A percentile compares a stretch with the other conserved stretches of the same genome.
Evolutionary conservation across 129 eudicot genomes (phyloP).

Genomic region (Flaveria bidentis): DNA sequence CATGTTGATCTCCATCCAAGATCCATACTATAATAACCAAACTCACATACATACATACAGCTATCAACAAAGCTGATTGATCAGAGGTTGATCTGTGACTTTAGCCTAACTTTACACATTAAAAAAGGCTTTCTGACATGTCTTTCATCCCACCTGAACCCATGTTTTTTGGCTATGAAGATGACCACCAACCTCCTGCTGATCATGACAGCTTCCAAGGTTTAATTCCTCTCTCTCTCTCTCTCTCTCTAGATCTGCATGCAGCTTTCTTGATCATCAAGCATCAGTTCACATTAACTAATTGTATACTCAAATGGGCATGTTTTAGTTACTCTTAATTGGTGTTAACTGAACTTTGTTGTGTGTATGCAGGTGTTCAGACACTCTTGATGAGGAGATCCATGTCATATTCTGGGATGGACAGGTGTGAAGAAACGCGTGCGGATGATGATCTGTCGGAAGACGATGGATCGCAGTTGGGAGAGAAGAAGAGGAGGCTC

Average conservation of each 20-base stretch:
- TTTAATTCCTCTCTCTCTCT: conserved; percentile 23
- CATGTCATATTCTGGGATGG: conserved; percentile 77
- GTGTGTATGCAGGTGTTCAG: conserved; percentile 42
- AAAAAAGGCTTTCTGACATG: conserved; percentile 38
- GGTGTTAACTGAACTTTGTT: no score
- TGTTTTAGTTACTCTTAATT: not conserved
- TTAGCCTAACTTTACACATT: conserved; percentile 39
- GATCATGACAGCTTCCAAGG: conserved; percentile 69
- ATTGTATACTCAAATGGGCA: conserved; percentile 9
- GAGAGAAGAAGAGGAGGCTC: conserved; percentile 88
- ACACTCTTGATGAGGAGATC: conserved; percentile 78
- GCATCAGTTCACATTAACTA: not conserved
- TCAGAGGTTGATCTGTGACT: conserved; percentile 25
- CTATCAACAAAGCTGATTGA: conserved; percentile 28
- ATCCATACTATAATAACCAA: conserved; percentile 42
- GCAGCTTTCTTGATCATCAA: conserved; percentile 28
- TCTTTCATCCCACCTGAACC: conserved; percentile 61
- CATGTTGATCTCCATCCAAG: conserved; percentile 51
- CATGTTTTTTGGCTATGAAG: conserved; percentile 66
- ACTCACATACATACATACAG: conserved; percentile 29
- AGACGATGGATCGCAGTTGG: conserved; percentile 78
- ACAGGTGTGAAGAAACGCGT: conserved; percentile 56
- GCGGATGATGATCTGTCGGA: conserved; percentile 66
- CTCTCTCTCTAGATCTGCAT: conserved; percentile 31
- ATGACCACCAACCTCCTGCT: conserved; percentile 51